Conservation (phyloP, 352 stramenopile genomes). For the Globisporangium recalcitrans region DNA sequence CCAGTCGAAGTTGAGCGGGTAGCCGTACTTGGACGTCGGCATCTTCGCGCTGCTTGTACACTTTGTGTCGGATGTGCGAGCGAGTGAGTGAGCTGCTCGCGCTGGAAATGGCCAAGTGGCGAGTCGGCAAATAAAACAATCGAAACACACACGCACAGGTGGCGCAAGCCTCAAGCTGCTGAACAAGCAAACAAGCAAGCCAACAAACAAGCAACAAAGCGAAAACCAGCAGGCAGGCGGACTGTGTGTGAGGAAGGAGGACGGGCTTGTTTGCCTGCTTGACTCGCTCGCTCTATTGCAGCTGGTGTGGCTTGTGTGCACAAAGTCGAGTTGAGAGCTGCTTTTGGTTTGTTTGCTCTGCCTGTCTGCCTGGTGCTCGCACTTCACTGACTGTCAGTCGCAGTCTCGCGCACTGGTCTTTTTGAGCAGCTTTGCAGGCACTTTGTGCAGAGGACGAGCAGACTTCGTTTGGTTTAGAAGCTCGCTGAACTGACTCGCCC, state of each 20-base stretch:
- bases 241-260: neutral
- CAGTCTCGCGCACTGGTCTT: neutral
- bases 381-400: neutral
- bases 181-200: neutral
- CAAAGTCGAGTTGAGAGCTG: too few species aligned
- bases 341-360: too few species aligned
- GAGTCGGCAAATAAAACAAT: slow-evolving; percentile 6
- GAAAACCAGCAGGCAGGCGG: neutral
- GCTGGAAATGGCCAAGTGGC: slow-evolving; percentile 1
- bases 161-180: neutral
- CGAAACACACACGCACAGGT: neutral
- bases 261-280: neutral
- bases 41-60: slow-evolving; percentile 1
- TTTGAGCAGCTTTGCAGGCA: neutral
- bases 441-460: neutral
- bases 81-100: slow-evolving; percentile 4
- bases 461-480: too few species aligned
- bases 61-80: too few species aligned
- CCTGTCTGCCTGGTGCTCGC: neutral
- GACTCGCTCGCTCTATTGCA: slow-evolving; percentile 3
- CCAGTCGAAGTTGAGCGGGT: slow-evolving; percentile 81
- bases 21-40: slow-evolving; percentile 50
- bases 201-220: neutral
- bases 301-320: neutral
- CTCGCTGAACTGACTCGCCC: neutral